Percentiles rank a stretch among this genome's conserved stretches.
phyloP scores from a whole-genome alignment of 1,284 basidiomycete genomes.

The Fistulina hepatica region DNA sequence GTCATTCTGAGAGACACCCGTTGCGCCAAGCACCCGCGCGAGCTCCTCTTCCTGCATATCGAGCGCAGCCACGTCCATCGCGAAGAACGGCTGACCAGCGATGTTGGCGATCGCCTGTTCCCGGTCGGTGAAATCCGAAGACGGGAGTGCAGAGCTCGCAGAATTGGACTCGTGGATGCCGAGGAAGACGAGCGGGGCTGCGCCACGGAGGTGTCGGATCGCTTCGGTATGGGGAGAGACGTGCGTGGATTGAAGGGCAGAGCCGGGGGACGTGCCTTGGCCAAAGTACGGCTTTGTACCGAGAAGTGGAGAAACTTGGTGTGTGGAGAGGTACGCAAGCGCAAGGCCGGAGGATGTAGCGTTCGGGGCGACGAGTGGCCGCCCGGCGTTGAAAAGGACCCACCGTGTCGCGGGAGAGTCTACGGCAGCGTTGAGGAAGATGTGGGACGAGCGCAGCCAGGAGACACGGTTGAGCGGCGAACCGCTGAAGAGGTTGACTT shows the following conservation, averaged over 20 bases:
- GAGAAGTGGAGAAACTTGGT: conserved; percentile 43
- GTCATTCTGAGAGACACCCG: too few species aligned
- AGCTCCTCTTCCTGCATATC: conserved; percentile 28
- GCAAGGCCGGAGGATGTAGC: conserved; percentile 21
- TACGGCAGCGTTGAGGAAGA: conserved; percentile 62
- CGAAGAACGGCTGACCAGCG: conserved; percentile 19
- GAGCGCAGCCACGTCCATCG: conserved; percentile 32
- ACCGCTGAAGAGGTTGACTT: conserved; percentile 66
- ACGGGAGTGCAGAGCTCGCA: conserved; percentile 39
- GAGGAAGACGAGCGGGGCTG: conserved; percentile 41
- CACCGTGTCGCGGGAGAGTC: conserved; percentile 52
- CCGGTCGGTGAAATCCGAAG: conserved; percentile 47
- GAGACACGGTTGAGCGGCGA: conserved; percentile 80
- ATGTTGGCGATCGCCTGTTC: conserved; percentile 43
- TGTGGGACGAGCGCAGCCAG: conserved; percentile 67
- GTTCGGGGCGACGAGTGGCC: conserved; percentile 41
- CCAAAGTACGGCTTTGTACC: conserved; percentile 49
- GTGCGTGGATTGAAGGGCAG: conserved; percentile 27
- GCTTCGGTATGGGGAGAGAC: conserved; percentile 47
- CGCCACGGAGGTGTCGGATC: conserved; percentile 51
- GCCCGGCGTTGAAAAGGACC: conserved; percentile 61
- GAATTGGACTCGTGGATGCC: conserved; percentile 65
- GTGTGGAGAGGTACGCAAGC: conserved; percentile 44
- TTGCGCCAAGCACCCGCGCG: conserved; percentile 2
- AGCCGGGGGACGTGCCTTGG: conserved; percentile 46